Percentiles rank a stretch among this genome's conserved stretches.
phyloP scores from a whole-genome alignment of 331 rosid species.

The Phaseolus coccineus region DNA sequence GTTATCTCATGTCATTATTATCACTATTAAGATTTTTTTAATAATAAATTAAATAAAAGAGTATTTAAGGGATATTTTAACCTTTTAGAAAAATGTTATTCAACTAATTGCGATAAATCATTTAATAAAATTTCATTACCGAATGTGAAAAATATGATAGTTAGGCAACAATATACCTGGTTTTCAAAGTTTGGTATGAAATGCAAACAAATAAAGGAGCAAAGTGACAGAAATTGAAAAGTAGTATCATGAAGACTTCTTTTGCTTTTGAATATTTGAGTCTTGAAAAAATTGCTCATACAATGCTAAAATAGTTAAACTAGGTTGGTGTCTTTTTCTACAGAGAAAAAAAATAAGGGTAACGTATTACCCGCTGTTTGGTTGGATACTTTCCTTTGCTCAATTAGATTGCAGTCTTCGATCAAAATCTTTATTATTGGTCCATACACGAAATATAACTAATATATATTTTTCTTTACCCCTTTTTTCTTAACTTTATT shows the following conservation, averaged over 20 bases:
- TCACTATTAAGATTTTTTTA: no score
- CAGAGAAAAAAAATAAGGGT: neutral
- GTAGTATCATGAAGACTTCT: neutral
- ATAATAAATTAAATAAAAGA: no score
- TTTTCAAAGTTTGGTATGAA: neutral
- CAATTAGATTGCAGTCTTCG: neutral
- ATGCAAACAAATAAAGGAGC: neutral
- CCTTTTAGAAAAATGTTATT: no score
- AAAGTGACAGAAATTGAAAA: neutral
- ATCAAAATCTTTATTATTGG: neutral
- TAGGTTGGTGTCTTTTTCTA: neutral
- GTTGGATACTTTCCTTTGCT: slow-evolving; percentile 20
- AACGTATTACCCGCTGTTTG: slow-evolving; percentile 14
- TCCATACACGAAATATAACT: neutral
- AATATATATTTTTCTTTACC: neutral
- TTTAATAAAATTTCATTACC: neutral
- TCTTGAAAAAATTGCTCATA: neutral
- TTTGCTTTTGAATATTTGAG: slow-evolving; percentile 4
- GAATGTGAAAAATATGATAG: neutral
- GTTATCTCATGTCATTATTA: no score
- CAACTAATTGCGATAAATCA: neutral
- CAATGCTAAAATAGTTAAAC: slow-evolving; percentile 9
- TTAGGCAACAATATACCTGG: no score
- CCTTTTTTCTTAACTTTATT: neutral
- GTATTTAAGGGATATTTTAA: no score